These are phyloP conservation scores for Fraxinus sp. DNA, from an alignment of 305 asterid species.

Conservation along the genomic window DNA sequence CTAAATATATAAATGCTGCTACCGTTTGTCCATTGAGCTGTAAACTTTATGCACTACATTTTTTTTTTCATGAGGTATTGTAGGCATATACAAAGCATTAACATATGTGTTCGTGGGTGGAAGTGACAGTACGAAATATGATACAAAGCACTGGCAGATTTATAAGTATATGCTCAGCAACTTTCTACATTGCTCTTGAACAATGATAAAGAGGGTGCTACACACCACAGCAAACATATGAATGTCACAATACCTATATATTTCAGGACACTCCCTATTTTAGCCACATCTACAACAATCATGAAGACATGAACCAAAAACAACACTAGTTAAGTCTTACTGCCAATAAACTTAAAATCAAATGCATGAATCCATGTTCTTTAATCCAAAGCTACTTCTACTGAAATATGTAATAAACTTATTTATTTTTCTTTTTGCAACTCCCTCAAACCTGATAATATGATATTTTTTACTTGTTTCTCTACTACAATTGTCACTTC, in stretches of 20 bases:
- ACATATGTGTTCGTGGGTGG: background rate
- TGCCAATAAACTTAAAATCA: background rate
- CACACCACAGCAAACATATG: background rate
- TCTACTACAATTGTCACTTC: background rate
- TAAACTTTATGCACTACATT: background rate
- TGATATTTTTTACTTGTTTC: background rate
- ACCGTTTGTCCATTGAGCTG: background rate
- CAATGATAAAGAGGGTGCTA: background rate
- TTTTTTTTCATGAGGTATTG: background rate
- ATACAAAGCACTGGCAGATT: background rate
- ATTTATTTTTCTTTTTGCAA: background rate
- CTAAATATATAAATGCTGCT: background rate
- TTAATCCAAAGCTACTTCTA: background rate
- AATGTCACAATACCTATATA: background rate
- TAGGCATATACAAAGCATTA: background rate
- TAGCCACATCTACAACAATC: background rate
- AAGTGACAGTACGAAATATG: background rate
- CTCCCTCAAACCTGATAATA: background rate
- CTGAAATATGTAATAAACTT: no score
- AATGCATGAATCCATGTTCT: background rate
- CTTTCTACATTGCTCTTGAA: background rate
- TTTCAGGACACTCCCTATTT: background rate
- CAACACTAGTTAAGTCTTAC: background rate
- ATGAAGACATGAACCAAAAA: background rate
- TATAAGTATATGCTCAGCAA: background rate